Conservation (phyloP, 306 rosid species). For the Sesbania bispinosa region DNA sequence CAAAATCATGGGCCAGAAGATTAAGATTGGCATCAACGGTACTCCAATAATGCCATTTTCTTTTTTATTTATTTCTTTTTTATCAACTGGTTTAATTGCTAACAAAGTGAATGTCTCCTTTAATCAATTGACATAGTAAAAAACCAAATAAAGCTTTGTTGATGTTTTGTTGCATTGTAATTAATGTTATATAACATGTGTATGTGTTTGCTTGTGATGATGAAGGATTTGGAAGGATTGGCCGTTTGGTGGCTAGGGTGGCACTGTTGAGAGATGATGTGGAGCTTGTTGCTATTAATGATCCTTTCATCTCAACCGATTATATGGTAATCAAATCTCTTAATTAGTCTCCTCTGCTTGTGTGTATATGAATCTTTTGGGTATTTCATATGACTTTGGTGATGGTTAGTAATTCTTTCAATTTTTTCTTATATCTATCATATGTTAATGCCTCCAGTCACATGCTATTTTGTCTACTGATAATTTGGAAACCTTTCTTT, state of each 20-base stretch:
- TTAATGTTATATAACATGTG: background rate
- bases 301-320: conserved; percentile 54
- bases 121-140: no score
- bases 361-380: background rate
- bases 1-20: conserved; percentile 45
- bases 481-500: background rate
- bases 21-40: conserved; percentile 88
- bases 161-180: no score
- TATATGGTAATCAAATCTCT: conserved; percentile 38
- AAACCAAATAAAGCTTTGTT: no score
- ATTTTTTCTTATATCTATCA: background rate
- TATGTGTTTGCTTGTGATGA: background rate
- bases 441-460: background rate
- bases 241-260: conserved; percentile 65
- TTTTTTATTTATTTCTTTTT: background rate
- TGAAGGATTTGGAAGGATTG: conserved; percentile 70
- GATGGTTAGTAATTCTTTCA: background rate
- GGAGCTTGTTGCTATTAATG: conserved; percentile 67
- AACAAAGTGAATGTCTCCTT: background rate
- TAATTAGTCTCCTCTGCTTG: background rate
- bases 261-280: conserved; percentile 61
- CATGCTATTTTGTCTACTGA: background rate
- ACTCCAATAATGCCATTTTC: background rate
- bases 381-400: background rate
- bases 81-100: background rate